A percentile compares a stretch with the other conserved stretches of the same genome.
phyloP scores from a whole-genome alignment of 345 rosid genomes.

The Moringa oleifera region DNA sequence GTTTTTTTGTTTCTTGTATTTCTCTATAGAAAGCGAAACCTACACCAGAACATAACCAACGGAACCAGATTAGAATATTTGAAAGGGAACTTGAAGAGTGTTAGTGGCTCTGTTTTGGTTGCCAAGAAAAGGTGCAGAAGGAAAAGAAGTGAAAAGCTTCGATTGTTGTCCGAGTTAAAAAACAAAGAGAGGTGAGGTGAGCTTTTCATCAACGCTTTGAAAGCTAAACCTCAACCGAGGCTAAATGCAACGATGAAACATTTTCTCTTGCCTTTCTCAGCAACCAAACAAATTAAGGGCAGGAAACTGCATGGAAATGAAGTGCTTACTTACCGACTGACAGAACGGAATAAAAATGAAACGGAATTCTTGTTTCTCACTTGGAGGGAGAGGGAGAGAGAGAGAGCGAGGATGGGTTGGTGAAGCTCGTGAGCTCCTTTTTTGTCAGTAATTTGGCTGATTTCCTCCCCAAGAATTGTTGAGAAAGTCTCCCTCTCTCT shows the following conservation, averaged over 20 bases:
- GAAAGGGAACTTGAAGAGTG: not conserved
- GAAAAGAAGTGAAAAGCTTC: not conserved
- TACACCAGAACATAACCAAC: too few relatives aligned
- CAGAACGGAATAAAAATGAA: not conserved
- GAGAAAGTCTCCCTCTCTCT: not conserved
- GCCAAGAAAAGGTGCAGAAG: not conserved
- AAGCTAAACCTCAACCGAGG: too few relatives aligned
- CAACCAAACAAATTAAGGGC: not conserved
- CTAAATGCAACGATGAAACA: too few relatives aligned
- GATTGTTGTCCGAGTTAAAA: too few relatives aligned
- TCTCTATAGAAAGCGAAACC: not conserved
- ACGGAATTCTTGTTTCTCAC: not conserved
- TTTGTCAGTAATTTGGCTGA: too few relatives aligned
- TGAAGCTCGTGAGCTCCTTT: too few relatives aligned
- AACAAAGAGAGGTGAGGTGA: too few relatives aligned
- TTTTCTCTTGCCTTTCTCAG: not conserved
- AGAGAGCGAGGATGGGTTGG: not conserved
- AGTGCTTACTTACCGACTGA: not conserved
- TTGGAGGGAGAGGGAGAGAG: not conserved
- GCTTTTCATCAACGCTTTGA: too few relatives aligned
- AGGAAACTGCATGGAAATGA: not conserved
- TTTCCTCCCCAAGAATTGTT: not conserved
- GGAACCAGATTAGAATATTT: not conserved
- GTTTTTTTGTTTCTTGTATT: not conserved
- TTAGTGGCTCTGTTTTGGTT: too few relatives aligned